Conservation (phyloP, 2,329 filamentous ascomycete species). For the Penicillium sp. region DNA sequence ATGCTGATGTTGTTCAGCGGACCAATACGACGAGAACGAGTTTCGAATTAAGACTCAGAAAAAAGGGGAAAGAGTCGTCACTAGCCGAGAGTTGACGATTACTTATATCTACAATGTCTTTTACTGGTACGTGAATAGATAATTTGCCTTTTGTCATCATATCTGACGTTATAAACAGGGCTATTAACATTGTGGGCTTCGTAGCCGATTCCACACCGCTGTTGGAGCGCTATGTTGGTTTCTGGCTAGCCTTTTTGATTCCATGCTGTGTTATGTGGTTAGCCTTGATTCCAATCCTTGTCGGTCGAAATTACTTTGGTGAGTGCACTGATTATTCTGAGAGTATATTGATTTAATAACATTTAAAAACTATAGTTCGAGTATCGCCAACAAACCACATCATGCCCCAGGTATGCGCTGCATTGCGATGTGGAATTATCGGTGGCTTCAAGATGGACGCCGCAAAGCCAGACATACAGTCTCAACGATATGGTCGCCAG, state of each 20-base stretch:
- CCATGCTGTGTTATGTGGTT: conserved; percentile 18
- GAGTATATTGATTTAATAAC: background rate
- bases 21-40: conserved; percentile 11
- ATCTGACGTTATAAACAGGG: conserved; percentile 11
- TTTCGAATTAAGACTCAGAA: conserved; percentile 11
- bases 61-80: conserved; percentile 39
- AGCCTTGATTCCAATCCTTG: conserved; percentile 8
- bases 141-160: background rate
- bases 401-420: conserved; percentile 5
- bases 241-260: conserved; percentile 25
- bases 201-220: conserved; percentile 18
- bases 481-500: conserved; percentile 1
- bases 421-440: background rate
- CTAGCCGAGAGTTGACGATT: conserved; percentile 37
- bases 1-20: conserved; percentile 8
- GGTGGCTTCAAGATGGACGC: conserved; percentile 13
- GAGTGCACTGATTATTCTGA: background rate
- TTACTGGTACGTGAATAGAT: conserved; percentile 37
- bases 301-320: conserved; percentile 9
- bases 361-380: background rate
- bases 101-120: conserved; percentile 46
- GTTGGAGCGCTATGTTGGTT: conserved; percentile 23
- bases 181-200: conserved; percentile 19
- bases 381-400: conserved; percentile 1
- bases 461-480: conserved; percentile 11